phyloP scores from a whole-genome alignment of 2,329 filamentous ascomycete species.

The Trichoderma hamatum region DNA sequence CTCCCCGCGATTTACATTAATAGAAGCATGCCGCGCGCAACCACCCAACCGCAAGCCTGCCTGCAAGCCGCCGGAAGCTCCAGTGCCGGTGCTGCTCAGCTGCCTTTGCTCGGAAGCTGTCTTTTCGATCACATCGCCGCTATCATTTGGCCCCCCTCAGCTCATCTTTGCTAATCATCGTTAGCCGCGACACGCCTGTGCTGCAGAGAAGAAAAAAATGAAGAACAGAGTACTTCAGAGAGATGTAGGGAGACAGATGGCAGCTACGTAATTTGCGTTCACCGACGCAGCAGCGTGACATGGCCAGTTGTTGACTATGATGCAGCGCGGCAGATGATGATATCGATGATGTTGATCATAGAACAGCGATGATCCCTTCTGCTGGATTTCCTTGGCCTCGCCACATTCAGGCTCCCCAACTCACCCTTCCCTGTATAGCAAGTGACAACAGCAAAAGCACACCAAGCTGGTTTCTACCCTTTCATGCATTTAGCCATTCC shows the following conservation, averaged over 20 bases:
- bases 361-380: conserved; percentile 11
- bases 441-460: neutral
- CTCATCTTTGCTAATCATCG: neutral
- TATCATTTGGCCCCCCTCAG: neutral
- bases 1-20: conserved; percentile 23
- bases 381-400: conserved; percentile 5
- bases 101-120: neutral
- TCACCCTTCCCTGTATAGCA: neutral
- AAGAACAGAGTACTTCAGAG: neutral
- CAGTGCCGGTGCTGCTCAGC: conserved; percentile 22
- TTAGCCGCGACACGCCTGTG: neutral
- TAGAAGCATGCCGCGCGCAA: conserved; percentile 16
- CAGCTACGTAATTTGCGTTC: conserved; percentile 15
- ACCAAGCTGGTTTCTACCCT: neutral
- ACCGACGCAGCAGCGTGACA: conserved; percentile 20
- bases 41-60: conserved; percentile 20
- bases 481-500: conserved; percentile 1
- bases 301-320: neutral
- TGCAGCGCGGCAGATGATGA: conserved; percentile 18
- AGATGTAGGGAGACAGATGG: neutral
- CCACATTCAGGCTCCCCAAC: neutral
- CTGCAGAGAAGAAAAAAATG: neutral
- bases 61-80: conserved; percentile 22
- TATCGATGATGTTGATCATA: neutral
- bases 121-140: neutral